These are phyloP conservation scores for Aurifilum marmelostoma DNA, from an alignment of 2,329 filamentous ascomycete genomes.

Conservation along the genomic window DNA sequence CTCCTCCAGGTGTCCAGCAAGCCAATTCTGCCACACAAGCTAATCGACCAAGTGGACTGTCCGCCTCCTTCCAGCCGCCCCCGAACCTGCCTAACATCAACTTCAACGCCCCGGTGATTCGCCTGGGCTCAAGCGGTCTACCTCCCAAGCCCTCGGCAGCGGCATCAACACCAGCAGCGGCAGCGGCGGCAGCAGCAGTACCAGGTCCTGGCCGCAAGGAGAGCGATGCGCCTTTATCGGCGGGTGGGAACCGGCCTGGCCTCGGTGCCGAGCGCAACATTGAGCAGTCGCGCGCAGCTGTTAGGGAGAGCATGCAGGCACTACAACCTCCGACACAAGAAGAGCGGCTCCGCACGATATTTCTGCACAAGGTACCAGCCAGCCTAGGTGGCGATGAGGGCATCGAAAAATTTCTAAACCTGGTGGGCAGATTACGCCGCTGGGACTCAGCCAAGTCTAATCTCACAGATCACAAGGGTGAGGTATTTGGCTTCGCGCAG, in stretches of 20 bases:
- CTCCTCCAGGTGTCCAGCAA: conserved; percentile 78
- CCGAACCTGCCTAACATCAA: conserved; percentile 97
- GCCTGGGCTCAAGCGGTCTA: conserved; percentile 71
- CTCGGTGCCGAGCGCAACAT: conserved; percentile 66
- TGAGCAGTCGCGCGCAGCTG: conserved; percentile 68
- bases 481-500: conserved; percentile 92
- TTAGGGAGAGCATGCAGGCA: conserved; percentile 70
- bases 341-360: conserved; percentile 89
- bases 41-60: conserved; percentile 79
- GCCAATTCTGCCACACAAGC: conserved; percentile 69
- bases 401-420: conserved; percentile 75
- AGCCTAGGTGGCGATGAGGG: conserved; percentile 76
- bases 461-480: conserved; percentile 71
- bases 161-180: conserved; percentile 41
- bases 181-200: conserved; percentile 41
- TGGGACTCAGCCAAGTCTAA: conserved; percentile 76
- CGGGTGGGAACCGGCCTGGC: conserved; percentile 47
- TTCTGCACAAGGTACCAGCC: conserved; percentile 83
- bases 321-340: conserved; percentile 83
- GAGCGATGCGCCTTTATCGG: conserved; percentile 44
- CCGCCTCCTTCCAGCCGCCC: conserved; percentile 83
- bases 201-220: conserved; percentile 50
- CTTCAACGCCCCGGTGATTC: conserved; percentile 95
- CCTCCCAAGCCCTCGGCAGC: conserved; percentile 62
- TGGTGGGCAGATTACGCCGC: conserved; percentile 78